These are phyloP conservation scores for Cyberlindnera amylophila DNA, from an alignment of 805 yeast genomes.

Conservation along the genomic window DNA sequence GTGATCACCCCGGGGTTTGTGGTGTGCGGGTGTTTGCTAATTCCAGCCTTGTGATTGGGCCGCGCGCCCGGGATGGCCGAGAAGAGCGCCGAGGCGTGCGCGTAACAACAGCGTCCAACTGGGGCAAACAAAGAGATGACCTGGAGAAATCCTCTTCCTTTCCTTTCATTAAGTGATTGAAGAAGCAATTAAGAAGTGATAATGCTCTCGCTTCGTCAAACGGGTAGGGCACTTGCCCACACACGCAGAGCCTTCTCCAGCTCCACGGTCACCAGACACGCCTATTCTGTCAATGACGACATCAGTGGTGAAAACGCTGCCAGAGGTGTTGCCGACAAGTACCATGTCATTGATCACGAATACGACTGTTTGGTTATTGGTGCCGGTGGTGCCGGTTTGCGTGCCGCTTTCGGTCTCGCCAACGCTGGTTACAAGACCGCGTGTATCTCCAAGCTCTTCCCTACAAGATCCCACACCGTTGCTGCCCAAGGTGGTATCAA, in stretches of 20 bases:
- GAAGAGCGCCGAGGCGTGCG: constrained; percentile 16
- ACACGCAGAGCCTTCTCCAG: constrained; percentile 22
- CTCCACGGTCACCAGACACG: constrained; percentile 20
- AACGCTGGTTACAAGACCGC: constrained; percentile 97
- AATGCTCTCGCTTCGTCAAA: constrained; percentile 27
- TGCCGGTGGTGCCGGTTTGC: constrained; percentile 98
- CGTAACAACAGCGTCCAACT: too few relatives aligned
- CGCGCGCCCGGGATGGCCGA: constrained; percentile 12
- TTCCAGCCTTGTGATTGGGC: constrained; percentile 20
- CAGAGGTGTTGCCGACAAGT: constrained; percentile 57
- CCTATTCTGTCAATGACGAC: constrained; percentile 35
- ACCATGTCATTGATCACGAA: constrained; percentile 94
- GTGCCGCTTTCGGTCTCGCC: constrained; percentile 98
- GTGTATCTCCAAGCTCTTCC: constrained; percentile 93
- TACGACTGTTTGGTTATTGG: constrained; percentile 98
- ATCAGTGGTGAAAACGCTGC: constrained; percentile 51
- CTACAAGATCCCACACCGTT: constrained; percentile 97
- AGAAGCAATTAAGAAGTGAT: too few relatives aligned
- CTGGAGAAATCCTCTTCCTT: too few relatives aligned
- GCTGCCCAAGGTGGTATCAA: constrained; percentile 99
- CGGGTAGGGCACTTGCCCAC: constrained; percentile 14
- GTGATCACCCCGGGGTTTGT: constrained; percentile 9
- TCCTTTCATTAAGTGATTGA: too few relatives aligned
- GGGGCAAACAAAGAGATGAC: constrained; percentile 3
- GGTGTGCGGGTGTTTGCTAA: constrained; percentile 18